A percentile compares a stretch with the other conserved stretches of the same genome.
Evolutionary conservation across 2,329 filamentous ascomycete genomes (phyloP).

Genomic region (Penicillium vulpinum): DNA sequence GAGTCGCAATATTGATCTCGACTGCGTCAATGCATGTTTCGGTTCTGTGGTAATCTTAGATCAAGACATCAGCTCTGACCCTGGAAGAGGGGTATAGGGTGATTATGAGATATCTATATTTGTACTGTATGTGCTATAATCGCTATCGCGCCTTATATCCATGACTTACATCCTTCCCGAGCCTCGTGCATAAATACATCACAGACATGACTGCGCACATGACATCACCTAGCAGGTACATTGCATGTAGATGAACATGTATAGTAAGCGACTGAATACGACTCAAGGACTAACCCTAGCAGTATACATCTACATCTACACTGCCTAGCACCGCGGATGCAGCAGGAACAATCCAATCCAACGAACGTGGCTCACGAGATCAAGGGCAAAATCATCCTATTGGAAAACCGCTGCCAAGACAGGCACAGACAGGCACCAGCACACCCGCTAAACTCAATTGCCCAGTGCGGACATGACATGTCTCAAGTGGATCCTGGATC

Average conservation of each 20-base stretch:
- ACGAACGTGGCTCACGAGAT: no score
- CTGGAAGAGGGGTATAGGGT: background rate
- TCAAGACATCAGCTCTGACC: background rate
- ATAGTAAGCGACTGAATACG: background rate
- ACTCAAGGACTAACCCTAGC: no score
- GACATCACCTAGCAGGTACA: background rate
- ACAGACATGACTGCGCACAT: no score
- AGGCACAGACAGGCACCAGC: background rate
- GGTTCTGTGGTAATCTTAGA: background rate
- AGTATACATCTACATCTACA: no score
- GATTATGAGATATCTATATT: background rate
- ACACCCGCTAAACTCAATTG: background rate
- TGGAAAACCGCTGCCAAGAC: no score
- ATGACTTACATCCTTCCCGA: background rate
- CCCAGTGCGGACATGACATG: background rate
- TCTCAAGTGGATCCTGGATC: background rate
- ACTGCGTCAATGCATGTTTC: constrained; percentile 3
- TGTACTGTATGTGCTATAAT: background rate
- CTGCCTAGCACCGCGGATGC: no score
- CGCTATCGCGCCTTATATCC: background rate
- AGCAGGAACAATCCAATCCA: no score
- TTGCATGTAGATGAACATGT: no score
- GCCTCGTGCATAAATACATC: background rate
- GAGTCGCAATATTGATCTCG: background rate
- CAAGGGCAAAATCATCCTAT: no score